phyloP scores from a whole-genome alignment of 2,329 filamentous ascomycete genomes.

The Xylaria sp. region DNA sequence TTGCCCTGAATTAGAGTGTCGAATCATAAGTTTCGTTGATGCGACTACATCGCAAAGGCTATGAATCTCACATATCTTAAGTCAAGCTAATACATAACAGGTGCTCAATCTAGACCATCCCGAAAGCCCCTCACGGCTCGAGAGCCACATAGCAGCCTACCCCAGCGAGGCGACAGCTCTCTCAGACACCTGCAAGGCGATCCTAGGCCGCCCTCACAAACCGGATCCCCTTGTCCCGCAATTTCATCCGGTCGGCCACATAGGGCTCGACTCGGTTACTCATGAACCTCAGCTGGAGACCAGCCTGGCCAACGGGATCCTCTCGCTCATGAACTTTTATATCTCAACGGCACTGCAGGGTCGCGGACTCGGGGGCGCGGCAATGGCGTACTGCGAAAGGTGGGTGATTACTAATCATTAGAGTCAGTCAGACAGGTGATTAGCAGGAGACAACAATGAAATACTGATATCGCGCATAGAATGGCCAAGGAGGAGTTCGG shows the following conservation, averaged over 20 bases:
- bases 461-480: conserved; percentile 9
- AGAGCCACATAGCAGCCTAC: conserved; percentile 32
- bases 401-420: no score
- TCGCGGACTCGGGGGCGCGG: conserved; percentile 33
- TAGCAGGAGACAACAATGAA: background rate
- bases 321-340: conserved; percentile 37
- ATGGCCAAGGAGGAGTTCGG: conserved; percentile 34
- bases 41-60: no score
- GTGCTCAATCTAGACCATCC: conserved; percentile 29
- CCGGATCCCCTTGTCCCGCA: conserved; percentile 9
- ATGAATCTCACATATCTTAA: background rate
- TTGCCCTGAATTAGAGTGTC: background rate
- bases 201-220: conserved; percentile 28
- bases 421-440: no score
- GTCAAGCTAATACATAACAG: conserved; percentile 13
- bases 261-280: conserved; percentile 37
- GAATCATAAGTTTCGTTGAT: background rate
- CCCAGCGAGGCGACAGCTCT: conserved; percentile 27
- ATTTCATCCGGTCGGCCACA: conserved; percentile 43
- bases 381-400: conserved; percentile 32
- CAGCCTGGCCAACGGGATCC: conserved; percentile 27
- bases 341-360: conserved; percentile 34
- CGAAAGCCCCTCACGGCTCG: conserved; percentile 27
- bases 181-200: conserved; percentile 27
- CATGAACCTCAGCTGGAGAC: conserved; percentile 26